Percentiles rank a stretch among this genome's conserved stretches.
Evolutionary conservation across 306 rosid species (phyloP).

Genomic region (Vigna reflexopilosa): DNA sequence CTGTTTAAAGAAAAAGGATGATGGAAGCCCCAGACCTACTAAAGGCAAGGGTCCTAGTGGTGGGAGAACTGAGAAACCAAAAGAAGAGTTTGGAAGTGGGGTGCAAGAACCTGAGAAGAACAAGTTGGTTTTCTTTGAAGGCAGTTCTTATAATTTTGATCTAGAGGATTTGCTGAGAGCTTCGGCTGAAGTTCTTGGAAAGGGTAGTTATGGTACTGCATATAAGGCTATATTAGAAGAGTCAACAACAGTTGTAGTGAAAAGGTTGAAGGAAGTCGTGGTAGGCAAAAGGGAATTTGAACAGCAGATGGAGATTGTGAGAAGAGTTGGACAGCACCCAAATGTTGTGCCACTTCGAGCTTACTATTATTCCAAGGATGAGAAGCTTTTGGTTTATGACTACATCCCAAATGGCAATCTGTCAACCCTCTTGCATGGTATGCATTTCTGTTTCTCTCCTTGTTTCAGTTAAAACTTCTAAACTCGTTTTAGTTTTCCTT

Average conservation of each 20-base stretch:
- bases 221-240: slow-evolving; percentile 89
- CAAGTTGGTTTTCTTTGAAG: slow-evolving; percentile 85
- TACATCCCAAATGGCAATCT: slow-evolving; percentile 73
- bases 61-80: slow-evolving; percentile 81
- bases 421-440: slow-evolving; percentile 79
- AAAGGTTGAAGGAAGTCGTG: slow-evolving; percentile 86
- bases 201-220: slow-evolving; percentile 90
- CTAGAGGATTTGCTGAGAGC: slow-evolving; percentile 89
- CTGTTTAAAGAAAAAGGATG: slow-evolving; percentile 69
- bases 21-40: slow-evolving; percentile 48
- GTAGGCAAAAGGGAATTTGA: slow-evolving; percentile 79
- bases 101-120: slow-evolving; percentile 90
- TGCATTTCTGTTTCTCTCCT: slow-evolving; percentile 37
- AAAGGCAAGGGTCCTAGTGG: slow-evolving; percentile 72
- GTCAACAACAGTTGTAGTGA: slow-evolving; percentile 83
- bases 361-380: slow-evolving; percentile 90
- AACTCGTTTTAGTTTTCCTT: neutral
- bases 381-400: slow-evolving; percentile 84
- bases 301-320: slow-evolving; percentile 82
- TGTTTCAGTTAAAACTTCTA: neutral
- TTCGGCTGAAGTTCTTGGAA: slow-evolving; percentile 90
- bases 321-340: slow-evolving; percentile 73
- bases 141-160: slow-evolving; percentile 82
- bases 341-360: slow-evolving; percentile 84
- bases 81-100: slow-evolving; percentile 88